phyloP scores from a whole-genome alignment of 2,329 filamentous ascomycete species.

The Aureobasidium sp. region DNA sequence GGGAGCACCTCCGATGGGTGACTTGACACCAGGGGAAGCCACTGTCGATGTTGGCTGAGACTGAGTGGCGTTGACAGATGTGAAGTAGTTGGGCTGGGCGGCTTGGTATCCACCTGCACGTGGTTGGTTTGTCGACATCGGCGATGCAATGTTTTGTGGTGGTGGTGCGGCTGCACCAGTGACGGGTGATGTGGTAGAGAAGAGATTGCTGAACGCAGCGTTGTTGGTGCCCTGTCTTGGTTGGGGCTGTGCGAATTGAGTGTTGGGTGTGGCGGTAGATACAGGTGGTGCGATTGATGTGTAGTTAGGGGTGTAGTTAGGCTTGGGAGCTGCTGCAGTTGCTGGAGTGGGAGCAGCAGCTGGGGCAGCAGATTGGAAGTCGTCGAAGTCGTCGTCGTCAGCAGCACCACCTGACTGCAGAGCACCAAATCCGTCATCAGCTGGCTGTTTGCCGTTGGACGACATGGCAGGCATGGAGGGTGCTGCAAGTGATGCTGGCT shows the following conservation, averaged over 20 bases:
- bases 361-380: constrained; percentile 84
- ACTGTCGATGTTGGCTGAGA: constrained; percentile 31
- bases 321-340: constrained; percentile 29
- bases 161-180: constrained; percentile 46
- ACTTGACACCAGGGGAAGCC: constrained; percentile 31
- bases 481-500: constrained; percentile 50
- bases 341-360: constrained; percentile 33
- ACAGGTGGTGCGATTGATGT: constrained; percentile 40
- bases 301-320: constrained; percentile 33
- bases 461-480: constrained; percentile 34
- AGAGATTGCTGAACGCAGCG: constrained; percentile 71
- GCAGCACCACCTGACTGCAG: constrained; percentile 70
- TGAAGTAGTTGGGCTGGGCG: constrained; percentile 87
- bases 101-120: constrained; percentile 65
- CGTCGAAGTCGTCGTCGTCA: constrained; percentile 86
- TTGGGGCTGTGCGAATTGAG: constrained; percentile 74
- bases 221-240: constrained; percentile 78
- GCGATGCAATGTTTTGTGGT: constrained; percentile 24
- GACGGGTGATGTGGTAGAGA: constrained; percentile 73
- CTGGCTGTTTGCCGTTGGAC: constrained; percentile 39
- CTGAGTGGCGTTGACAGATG: constrained; percentile 56
- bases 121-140: constrained; percentile 33
- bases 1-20: constrained; percentile 35
- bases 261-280: constrained; percentile 46
- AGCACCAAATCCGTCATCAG: constrained; percentile 83